These are phyloP conservation scores for Echinosphaeria canescens DNA, from an alignment of 2,329 filamentous ascomycete genomes.

Conservation along the genomic window DNA sequence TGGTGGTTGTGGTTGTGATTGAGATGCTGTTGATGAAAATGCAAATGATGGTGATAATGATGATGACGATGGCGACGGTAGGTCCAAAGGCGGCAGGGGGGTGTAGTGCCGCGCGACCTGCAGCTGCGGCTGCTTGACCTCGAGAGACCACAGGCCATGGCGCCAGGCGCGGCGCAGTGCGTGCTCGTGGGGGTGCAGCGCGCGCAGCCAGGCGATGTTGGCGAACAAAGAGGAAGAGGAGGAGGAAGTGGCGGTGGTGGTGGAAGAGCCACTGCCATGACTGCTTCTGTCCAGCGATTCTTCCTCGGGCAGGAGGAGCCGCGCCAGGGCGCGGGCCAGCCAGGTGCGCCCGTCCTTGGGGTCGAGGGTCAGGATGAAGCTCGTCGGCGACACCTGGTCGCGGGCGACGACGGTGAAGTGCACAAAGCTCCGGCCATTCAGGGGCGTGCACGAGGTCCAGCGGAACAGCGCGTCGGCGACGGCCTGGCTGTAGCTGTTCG, in stretches of 20 bases:
- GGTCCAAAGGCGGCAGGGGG: conserved; percentile 50
- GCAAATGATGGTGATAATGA: too few species aligned
- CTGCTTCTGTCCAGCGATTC: too few species aligned
- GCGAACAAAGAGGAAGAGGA: background rate
- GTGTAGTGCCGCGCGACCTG: conserved; percentile 89
- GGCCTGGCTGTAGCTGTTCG: background rate
- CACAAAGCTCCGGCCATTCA: conserved; percentile 39
- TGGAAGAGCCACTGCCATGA: too few species aligned
- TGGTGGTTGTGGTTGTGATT: too few species aligned
- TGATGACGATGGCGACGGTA: too few species aligned
- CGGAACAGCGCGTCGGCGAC: background rate
- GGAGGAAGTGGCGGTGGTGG: conserved; percentile 2
- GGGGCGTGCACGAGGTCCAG: conserved; percentile 5
- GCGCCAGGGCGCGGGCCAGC: too few species aligned
- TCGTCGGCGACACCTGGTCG: conserved; percentile 41
- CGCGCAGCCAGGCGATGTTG: background rate
- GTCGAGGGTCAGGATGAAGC: conserved; percentile 44
- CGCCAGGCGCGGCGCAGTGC: conserved; percentile 22
- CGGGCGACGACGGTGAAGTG: conserved; percentile 41
- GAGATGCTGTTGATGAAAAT: too few species aligned
- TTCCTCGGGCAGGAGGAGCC: too few species aligned
- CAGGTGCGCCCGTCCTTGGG: too few species aligned
- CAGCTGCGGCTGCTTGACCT: conserved; percentile 85
- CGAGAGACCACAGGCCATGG: conserved; percentile 63
- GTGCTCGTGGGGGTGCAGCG: conserved; percentile 9